These are phyloP conservation scores for Triticum urartu DNA, from an alignment of 176 grass and related monocot species.

Conservation along the genomic window DNA sequence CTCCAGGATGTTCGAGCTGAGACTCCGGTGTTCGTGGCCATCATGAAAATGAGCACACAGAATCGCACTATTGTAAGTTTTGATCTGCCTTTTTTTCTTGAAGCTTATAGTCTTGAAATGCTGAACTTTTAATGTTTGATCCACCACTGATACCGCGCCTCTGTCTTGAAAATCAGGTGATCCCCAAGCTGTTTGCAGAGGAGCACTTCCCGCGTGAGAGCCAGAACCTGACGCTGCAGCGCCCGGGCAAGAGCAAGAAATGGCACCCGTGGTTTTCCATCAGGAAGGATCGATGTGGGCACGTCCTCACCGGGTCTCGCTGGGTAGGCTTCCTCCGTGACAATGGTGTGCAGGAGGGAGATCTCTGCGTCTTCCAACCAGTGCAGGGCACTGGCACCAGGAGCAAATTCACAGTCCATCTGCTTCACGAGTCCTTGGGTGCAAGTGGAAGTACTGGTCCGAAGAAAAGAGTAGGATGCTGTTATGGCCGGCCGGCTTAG, in stretches of 20 bases:
- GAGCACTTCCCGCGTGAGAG: not conserved
- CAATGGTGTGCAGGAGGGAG: not conserved
- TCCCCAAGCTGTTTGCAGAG: not conserved
- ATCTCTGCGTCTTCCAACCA: not conserved
- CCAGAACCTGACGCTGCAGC: not conserved
- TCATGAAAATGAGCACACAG: not conserved
- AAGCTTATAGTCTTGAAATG: not conserved
- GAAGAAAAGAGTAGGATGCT: not conserved
- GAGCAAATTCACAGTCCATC: not conserved
- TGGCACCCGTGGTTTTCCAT: not conserved
- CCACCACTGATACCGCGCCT: not conserved
- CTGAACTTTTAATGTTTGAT: not conserved
- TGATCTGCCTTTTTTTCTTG: not conserved
- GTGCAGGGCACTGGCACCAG: not conserved
- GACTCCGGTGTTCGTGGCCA: not conserved
- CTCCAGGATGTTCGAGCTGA: constrained; percentile 9
- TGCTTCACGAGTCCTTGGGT: not conserved
- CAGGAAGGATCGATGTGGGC: not conserved
- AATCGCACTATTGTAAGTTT: not conserved
- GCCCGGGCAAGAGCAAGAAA: not conserved
- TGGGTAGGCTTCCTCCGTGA: not conserved
- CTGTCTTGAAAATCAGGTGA: not conserved
- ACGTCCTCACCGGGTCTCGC: not conserved
- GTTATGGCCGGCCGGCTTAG: too few species aligned
- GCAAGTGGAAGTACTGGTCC: not conserved